Conservation (phyloP, 371 early-diverging fungal genomes). For the Mortierella sp. region DNA sequence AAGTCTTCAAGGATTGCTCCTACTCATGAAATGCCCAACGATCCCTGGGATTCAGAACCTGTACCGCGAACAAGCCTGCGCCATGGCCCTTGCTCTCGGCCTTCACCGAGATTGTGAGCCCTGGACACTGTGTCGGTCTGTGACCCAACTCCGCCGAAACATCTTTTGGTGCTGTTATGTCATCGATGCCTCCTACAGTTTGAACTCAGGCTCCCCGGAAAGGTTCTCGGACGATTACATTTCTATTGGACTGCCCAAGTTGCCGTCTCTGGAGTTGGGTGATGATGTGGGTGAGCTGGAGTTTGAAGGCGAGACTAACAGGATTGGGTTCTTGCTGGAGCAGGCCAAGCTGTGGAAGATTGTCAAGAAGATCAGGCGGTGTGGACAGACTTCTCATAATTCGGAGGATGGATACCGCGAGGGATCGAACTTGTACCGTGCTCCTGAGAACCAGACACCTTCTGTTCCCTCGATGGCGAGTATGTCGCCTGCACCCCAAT, state of each 20-base stretch:
- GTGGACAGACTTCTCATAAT: slow-evolving; percentile 52
- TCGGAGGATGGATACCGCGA: slow-evolving; percentile 34
- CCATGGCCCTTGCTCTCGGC: slow-evolving; percentile 55
- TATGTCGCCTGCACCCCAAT: slow-evolving; percentile 11
- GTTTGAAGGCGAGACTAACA: slow-evolving; percentile 43
- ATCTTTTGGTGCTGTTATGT: slow-evolving; percentile 58
- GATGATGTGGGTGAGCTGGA: slow-evolving; percentile 53
- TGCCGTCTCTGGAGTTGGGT: slow-evolving; percentile 39
- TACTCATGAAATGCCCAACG: slow-evolving; percentile 56
- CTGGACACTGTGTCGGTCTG: slow-evolving; percentile 54
- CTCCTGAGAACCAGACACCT: background rate
- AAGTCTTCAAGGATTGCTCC: slow-evolving; percentile 41
- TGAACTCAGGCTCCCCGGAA: slow-evolving; percentile 50
- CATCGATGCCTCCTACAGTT: slow-evolving; percentile 53
- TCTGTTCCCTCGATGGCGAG: background rate
- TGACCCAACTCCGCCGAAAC: slow-evolving; percentile 55
- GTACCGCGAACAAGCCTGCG: slow-evolving; percentile 56
- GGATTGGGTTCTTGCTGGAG: slow-evolving; percentile 53
- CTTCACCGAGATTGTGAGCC: slow-evolving; percentile 56
- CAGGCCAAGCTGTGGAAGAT: slow-evolving; percentile 58
- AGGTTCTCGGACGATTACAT: slow-evolving; percentile 55
- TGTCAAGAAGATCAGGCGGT: slow-evolving; percentile 57
- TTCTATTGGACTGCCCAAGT: slow-evolving; percentile 38
- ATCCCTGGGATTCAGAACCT: slow-evolving; percentile 55
- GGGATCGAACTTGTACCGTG: slow-evolving; percentile 32